Evolutionary conservation across 2,329 filamentous ascomycete genomes (phyloP), one percentile per base, ranked within the genome.

Genomic region (Alternaria panax): DNA sequence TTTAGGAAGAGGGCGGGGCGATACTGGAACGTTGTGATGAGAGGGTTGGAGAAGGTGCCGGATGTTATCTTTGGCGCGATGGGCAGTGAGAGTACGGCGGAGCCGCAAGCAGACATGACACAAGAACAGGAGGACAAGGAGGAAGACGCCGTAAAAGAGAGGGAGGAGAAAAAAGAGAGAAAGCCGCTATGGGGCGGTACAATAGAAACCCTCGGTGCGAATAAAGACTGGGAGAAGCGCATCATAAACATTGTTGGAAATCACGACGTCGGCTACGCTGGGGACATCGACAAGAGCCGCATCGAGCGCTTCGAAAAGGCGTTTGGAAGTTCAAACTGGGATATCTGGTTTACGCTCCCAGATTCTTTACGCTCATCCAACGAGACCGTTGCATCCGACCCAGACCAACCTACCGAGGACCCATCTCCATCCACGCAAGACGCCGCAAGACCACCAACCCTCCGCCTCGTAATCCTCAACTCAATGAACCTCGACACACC

Each of bases 251-350:
- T 98, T 25, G 93, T 89, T 0, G 95, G 95, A 1, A 99, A 99
- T 73, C 95, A 99, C 75, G 95, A 99, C 77, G 89, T 99, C 72
- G 95, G 95, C 32, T 99, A 99, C 75, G 92, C 93, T 0, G 95
- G 95, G 3, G 95, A 99, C 77, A 85, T 98, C 62, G 92, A 90
- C 40, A 80, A 84, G n/a, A 84, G 87, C 62, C 87, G 93, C 4
- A 83, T 97, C 54, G 82, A 87, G 27, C 87, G 95, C 1, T 99
- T 98, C 74, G 93, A 97, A 79, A 84, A 85, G 22, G 86, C 86
- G 1, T 99, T 96, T 80, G 95, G 95, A 57, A 91, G 88, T 65
- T 88, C 91, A 18, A 96, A 98, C 76, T 99, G 96, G 85, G 93
- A 96, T 73, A 85, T 96, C 11, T 87, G 89, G 32, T 88, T 98